Percentiles rank a stretch among this genome's conserved stretches.
These are phyloP conservation scores for Otatea glauca DNA, from an alignment of 176 grass and related monocot genomes.

Conservation along the genomic window DNA sequence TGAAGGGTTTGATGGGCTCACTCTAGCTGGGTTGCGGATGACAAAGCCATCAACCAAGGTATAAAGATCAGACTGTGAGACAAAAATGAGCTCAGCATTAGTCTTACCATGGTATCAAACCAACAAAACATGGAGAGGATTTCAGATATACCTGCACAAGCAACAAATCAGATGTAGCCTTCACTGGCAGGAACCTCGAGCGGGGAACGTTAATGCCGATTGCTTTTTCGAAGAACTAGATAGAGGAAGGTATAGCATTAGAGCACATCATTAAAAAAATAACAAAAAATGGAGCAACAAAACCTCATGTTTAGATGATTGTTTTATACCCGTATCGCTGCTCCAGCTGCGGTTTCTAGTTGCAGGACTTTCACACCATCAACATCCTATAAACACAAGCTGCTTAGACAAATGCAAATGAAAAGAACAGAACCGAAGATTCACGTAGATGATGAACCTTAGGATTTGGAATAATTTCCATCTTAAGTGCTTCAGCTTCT, in stretches of 20 bases:
- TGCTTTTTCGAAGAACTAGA: constrained; percentile 90
- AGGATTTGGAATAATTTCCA: constrained; percentile 99
- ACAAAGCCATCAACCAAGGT: constrained; percentile 96
- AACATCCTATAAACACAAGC: constrained; percentile 73
- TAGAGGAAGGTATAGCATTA: constrained; percentile 33
- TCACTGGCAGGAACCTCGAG: constrained; percentile 92
- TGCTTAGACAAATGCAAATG: constrained; percentile 36
- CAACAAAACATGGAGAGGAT: constrained; percentile 27
- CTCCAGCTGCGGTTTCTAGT: constrained; percentile 96
- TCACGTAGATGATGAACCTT: constrained; percentile 53
- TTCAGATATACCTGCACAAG: constrained; percentile 83
- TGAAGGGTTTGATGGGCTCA: constrained; percentile 77
- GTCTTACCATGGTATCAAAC: constrained; percentile 5
- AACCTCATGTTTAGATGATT: neutral
- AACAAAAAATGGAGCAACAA: constrained; percentile 7
- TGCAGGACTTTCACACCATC: constrained; percentile 92
- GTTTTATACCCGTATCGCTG: constrained; percentile 81
- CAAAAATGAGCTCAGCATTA: constrained; percentile 33
- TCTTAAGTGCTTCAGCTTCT: constrained; percentile 96
- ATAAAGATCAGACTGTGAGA: constrained; percentile 91
- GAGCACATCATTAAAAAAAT: neutral
- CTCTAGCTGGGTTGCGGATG: constrained; percentile 81
- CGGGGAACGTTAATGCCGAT: constrained; percentile 89
- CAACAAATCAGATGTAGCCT: constrained; percentile 96
- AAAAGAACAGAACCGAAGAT: neutral